These are phyloP conservation scores for Circinella umbellata DNA, from an alignment of 371 early-diverging fungal species.

Conservation along the genomic window DNA sequence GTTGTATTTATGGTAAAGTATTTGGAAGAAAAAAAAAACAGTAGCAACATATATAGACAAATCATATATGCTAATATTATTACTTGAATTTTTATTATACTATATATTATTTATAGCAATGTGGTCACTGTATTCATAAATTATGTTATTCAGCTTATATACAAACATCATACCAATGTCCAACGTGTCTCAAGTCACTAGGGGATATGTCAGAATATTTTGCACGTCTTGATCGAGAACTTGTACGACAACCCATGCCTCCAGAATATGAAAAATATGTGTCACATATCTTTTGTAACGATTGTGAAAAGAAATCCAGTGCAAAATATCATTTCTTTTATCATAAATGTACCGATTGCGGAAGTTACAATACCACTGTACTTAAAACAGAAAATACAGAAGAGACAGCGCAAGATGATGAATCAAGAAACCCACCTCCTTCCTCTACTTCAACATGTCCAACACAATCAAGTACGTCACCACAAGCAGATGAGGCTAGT, in stretches of 20 bases:
- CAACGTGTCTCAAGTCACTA: constrained; percentile 93
- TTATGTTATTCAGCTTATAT: constrained; percentile 85
- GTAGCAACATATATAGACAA: no score
- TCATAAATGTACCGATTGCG: constrained; percentile 91
- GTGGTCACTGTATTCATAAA: constrained; percentile 96
- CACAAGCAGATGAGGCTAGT: background rate
- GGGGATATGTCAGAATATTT: constrained; percentile 88
- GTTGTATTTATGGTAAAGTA: constrained; percentile 84
- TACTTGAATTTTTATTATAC: no score
- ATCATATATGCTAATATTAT: no score
- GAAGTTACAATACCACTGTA: constrained; percentile 92
- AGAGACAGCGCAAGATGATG: constrained; percentile 13
- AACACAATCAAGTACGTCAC: background rate
- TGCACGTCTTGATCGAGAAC: constrained; percentile 79
- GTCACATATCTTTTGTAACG: constrained; percentile 90
- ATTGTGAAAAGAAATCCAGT: constrained; percentile 85
- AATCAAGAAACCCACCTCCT: background rate
- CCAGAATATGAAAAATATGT: constrained; percentile 79
- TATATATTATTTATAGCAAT: constrained; percentile 58
- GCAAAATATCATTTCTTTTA: constrained; percentile 94
- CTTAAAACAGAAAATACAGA: constrained; percentile 59
- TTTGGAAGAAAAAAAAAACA: no score
- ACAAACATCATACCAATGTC: constrained; percentile 93
- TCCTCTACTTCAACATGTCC: constrained; percentile 6
- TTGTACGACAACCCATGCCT: constrained; percentile 90